Base-by-base conservation (phyloP, 2,329 filamentous ascomycete species). In the Colletotrichum graminicola region DNA sequence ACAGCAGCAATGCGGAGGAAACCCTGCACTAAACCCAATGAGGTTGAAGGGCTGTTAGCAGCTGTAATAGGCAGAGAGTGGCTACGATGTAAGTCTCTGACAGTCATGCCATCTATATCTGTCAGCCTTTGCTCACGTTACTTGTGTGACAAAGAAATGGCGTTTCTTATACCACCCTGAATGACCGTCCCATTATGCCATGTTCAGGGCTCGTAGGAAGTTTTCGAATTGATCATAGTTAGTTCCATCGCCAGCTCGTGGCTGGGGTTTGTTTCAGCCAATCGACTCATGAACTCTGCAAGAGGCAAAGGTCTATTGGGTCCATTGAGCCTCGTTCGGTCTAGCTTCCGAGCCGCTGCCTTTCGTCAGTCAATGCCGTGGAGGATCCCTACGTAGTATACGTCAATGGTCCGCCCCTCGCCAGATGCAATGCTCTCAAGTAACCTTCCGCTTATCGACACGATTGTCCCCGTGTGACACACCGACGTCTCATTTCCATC, bases 11-110 rank as follows among this genome's bases (percentile, higher is more conserved):
- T 47, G 49, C 21, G 1, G 18, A 23, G 52, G 26, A 32, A 32
- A 66, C 62, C 36, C 52, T 55, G 62, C 55, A 55, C 49, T 34
- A 59, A 32, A 49, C 39, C 47, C 51, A 49, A 41, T 29, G 36
- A 23, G 49, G 16, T 8, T 39, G 32, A 23, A 26, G 57, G n/a
- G 21, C 36, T 26, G 47, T 34, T 21, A 29, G 4, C 29, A 29
- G 47, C 12, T 39, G 11, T 45, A 26, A 11, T 41, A 12, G 16
- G 49, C 36, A 29, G 18, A 29, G n/a, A 23, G 11, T 16, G 34
- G 14, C 18, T 29, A 51, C 49, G 29, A 36, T 10, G 54, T 26
- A 66, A 39, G 8, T 12, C 5, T 51, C 41, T 26, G 47, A 23
- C 54, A 23, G 12, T 5, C 54, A 39, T 23, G 54, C 54, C 52